Percentiles rank a stretch among this genome's conserved stretches.
Conservation (phyloP, 129 eudicot species). For the Calendula officinalis region DNA sequence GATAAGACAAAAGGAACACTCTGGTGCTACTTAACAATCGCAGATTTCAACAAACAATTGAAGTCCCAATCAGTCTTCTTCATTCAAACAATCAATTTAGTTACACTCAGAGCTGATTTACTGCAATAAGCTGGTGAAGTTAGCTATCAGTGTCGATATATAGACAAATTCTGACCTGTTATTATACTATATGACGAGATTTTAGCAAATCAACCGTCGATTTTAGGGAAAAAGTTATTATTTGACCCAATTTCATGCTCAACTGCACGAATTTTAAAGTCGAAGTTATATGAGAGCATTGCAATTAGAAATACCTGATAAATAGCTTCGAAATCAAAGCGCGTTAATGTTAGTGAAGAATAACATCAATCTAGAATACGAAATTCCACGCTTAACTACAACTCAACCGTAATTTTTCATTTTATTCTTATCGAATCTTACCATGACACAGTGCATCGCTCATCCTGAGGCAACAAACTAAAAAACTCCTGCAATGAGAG, state of each 20-base stretch:
- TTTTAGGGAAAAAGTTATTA: neutral
- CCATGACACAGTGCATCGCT: slow-evolving; percentile 45
- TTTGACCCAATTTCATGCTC: slow-evolving; percentile 10
- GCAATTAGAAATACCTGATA: slow-evolving; percentile 11
- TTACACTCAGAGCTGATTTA: neutral
- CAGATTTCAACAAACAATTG: slow-evolving; percentile 12
- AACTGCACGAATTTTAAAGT: neutral
- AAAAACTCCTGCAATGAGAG: slow-evolving; percentile 45
- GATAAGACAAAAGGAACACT: slow-evolving; percentile 1
- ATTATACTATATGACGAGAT: neutral
- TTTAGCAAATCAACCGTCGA: slow-evolving; percentile 10
- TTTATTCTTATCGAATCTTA: slow-evolving; percentile 8
- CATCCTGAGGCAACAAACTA: slow-evolving; percentile 29
- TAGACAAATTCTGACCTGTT: neutral
- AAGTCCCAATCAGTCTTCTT: slow-evolving; percentile 1
- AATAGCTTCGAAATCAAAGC: neutral
- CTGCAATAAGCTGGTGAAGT: neutral
- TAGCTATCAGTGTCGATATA: neutral
- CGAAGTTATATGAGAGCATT: slow-evolving; percentile 10
- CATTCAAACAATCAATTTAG: neutral
- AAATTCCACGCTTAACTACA: slow-evolving; percentile 5
- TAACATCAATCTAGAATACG: neutral
- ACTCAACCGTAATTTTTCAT: neutral
- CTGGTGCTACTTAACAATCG: neutral
- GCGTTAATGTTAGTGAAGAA: neutral